Evolutionary conservation across 306 rosid genomes (phyloP), one percentile per base, ranked within the genome.

Genomic region (Dalbergia oliveri): DNA sequence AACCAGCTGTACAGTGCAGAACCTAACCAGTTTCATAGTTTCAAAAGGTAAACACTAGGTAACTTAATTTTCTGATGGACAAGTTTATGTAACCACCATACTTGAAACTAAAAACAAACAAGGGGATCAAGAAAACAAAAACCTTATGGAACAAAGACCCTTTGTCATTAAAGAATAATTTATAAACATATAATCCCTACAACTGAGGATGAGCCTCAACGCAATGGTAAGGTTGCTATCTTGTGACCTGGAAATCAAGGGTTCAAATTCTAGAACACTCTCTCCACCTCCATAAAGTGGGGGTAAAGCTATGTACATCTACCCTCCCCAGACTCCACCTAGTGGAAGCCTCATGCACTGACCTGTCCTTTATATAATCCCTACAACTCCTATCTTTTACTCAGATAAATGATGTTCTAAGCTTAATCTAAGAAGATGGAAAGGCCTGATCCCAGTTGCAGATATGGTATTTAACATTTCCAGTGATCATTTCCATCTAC

Each of bases 361-460:
- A 2, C 2, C 31, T 2, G 31, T 2, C 31, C 31, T 26, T 26
- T 26, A 58, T 18, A 66, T 70, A 33, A 75, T 65, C 37, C 44
- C 73, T 49, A 63, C 54, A 83, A 72, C 65, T 57, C 31, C 47
- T 67, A 75, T 41, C 56, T 54, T 9, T 57, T 58, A 61, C 80
- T 68, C 23, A 21, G n/a, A 64, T 75, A 31, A 69, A 74, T 75
- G 76, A 63, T 75, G 51, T 54, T 81, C 66, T 68, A 41, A 80
- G 79, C 53, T 64, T 72, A 65, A 35, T 45, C 76, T 65, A 57
- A 63, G 60, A 71, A 44, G 85, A 84, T 37, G 43, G 61, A 11
- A 67, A 76, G 59, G 21, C 35, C 34, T 49, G 37, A 34, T 43
- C 69, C 59, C 50, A 53, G 64, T 68, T 69, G 39, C 23, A 61